phyloP scores from a whole-genome alignment of 1,284 basidiomycete genomes.

The Puccinia novopanici region DNA sequence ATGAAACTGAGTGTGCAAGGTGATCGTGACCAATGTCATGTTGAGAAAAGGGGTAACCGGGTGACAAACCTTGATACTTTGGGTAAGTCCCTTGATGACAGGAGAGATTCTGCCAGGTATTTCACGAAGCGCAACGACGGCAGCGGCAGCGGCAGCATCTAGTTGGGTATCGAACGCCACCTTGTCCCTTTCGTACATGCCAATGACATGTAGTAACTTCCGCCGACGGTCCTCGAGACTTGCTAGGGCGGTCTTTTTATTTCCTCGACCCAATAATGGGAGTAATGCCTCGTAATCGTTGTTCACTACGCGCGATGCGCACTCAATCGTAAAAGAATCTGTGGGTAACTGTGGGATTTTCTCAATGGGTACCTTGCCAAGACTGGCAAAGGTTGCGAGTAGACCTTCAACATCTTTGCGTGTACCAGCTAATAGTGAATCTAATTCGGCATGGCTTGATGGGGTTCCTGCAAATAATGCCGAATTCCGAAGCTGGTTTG shows the following conservation, averaged over 20 bases:
- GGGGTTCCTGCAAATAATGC: conserved; percentile 71
- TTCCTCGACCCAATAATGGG: conserved; percentile 72
- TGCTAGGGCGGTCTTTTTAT: conserved; percentile 70
- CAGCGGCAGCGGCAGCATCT: conserved; percentile 82
- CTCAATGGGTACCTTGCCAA: conserved; percentile 80
- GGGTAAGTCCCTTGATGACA: conserved; percentile 95
- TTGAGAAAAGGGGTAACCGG: conserved; percentile 51
- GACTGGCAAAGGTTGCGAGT: conserved; percentile 75
- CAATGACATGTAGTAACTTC: conserved; percentile 74
- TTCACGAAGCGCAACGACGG: conserved; percentile 79
- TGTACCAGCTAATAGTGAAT: conserved; percentile 75
- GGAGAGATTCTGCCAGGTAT: conserved; percentile 92
- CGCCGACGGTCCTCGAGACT: conserved; percentile 75
- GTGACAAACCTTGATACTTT: conserved; percentile 79
- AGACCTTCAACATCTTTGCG: conserved; percentile 78
- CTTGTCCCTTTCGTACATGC: conserved; percentile 81
- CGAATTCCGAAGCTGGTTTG: conserved; percentile 64
- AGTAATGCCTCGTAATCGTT: conserved; percentile 73
- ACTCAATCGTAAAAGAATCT: conserved; percentile 73
- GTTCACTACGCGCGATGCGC: conserved; percentile 61
- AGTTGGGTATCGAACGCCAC: conserved; percentile 83
- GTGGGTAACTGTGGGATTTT: conserved; percentile 77
- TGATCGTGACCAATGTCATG: background rate
- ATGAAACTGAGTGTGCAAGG: background rate
- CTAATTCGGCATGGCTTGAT: conserved; percentile 88